Conservation (phyloP, 225 moss, liverwort and hornwort species). For the Marchantia paleacea region DNA sequence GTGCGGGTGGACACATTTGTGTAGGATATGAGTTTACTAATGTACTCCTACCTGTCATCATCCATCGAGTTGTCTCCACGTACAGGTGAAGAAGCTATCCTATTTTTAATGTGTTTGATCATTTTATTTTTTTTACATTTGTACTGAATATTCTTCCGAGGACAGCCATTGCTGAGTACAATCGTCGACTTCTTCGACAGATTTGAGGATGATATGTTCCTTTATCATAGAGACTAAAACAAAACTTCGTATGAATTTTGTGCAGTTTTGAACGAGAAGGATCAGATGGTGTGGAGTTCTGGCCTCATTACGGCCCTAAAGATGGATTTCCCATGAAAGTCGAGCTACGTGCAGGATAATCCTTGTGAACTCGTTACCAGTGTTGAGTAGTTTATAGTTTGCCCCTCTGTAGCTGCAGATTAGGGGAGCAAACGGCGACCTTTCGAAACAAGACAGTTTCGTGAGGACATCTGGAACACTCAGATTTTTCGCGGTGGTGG, state of each 20-base stretch:
- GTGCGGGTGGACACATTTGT: slow-evolving; percentile 19
- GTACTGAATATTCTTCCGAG: neutral
- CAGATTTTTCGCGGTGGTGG: no score
- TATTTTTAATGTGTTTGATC: neutral
- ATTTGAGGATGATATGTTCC: neutral
- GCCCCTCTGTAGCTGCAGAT: no score
- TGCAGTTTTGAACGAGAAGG: slow-evolving; percentile 22
- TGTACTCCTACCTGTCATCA: slow-evolving; percentile 7
- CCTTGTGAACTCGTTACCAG: neutral
- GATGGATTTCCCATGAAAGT: slow-evolving; percentile 18
- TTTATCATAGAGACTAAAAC: neutral
- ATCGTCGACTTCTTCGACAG: neutral
- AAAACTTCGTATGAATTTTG: neutral
- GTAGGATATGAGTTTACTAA: slow-evolving; percentile 18
- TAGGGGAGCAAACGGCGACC: no score
- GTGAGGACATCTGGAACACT: no score
- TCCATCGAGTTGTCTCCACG: slow-evolving; percentile 24
- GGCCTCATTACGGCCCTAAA: slow-evolving; percentile 2
- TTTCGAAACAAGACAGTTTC: no score
- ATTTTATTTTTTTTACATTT: no score
- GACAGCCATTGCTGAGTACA: neutral
- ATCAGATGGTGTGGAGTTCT: slow-evolving; percentile 14
- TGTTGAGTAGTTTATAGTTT: neutral
- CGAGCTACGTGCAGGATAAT: neutral
- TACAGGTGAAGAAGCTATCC: neutral